Evolutionary conservation across 768 basidiomycete genomes (phyloP).

Genomic region (Royoungia palumana): DNA sequence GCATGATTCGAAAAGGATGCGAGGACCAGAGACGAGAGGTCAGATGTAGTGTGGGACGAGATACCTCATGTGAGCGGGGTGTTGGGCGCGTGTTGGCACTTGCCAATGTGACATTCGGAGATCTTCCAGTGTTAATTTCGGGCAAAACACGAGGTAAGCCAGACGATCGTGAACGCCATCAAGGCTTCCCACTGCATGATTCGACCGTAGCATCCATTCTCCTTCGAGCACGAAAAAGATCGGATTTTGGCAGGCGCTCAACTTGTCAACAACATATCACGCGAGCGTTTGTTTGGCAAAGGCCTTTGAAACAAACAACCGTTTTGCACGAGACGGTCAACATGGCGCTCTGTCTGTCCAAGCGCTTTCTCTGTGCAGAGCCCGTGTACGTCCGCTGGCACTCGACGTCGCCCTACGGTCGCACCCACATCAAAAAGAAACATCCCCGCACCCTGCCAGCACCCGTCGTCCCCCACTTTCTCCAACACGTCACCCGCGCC

Average conservation of each 20-base stretch:
- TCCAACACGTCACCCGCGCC: constrained; percentile 79
- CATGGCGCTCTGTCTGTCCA: constrained; percentile 17
- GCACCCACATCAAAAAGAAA: constrained; percentile 78
- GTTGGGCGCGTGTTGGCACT: background rate
- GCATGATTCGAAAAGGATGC: constrained; percentile 1
- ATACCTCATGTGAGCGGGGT: background rate
- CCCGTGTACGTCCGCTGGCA: constrained; percentile 21
- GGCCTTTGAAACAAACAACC: constrained; percentile 17
- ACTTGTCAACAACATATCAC: no score
- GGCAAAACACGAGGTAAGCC: background rate
- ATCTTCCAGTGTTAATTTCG: background rate
- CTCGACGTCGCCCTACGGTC: constrained; percentile 78
- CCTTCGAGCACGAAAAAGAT: no score
- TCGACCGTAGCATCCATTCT: no score
- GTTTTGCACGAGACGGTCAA: background rate
- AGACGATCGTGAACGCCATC: no score
- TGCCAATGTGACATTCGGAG: background rate
- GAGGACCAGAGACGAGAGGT: background rate
- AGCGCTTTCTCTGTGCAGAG: constrained; percentile 6
- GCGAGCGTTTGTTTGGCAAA: constrained; percentile 25
- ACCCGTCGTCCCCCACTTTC: constrained; percentile 77
- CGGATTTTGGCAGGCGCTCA: no score
- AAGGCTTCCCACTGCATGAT: no score
- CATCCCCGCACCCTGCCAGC: constrained; percentile 68
- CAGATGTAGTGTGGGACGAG: no score